Base-by-base conservation (phyloP, 208 protist species). In the Trypanosoma mega region DNA sequence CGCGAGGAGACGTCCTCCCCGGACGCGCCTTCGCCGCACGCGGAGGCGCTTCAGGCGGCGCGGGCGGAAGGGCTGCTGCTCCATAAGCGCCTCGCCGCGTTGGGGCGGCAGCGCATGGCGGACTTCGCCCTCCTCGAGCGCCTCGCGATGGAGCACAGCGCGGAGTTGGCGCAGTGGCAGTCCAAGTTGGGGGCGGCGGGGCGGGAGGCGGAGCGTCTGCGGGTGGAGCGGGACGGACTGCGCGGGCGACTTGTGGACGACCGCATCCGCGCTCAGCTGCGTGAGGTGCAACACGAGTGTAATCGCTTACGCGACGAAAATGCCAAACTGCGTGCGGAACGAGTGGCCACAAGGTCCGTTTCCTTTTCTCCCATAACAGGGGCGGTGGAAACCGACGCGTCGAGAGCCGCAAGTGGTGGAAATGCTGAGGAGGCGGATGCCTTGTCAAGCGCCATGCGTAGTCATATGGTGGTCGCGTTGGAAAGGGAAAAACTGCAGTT, bases 161-260 rank as follows among this genome's bases (percentile, higher is more conserved):
- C 21, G 21, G 45, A 64, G 5, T 41, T 64, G n/a, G 16, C 41
- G 14, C n/a, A 44, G 21, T 64, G 58, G 58, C 58, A 64, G 30
- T 3, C 18, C 9, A 64, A 57, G 47, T 52, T 41, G 18, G 14
- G 12, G 47, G 47, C 12, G 14, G 47, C 47, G 12, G 18, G n/a
- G 14, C 14, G 14, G 14, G 16, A 52, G 14, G 14, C 34, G 47
- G 14, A n/a, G 14, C 14, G 14, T 18, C 14, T 52, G 14, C 14
- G 34, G 47, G 14, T 14, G 34, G 47, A 52, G 34, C 12, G 34
- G 16, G 36, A 37, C n/a, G 14, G 11, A 36, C 7, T 60, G 37
- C 3, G 3, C 23, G 14, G 43, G 46, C 45, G 54, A n/a, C 33
- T 60, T 16, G 12, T 47, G 37, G 54, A 60, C 24, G 54, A 47